These are phyloP conservation scores for Chlamydomonas incerta DNA, from an alignment of 139 green algal genomes.

Conservation along the genomic window DNA sequence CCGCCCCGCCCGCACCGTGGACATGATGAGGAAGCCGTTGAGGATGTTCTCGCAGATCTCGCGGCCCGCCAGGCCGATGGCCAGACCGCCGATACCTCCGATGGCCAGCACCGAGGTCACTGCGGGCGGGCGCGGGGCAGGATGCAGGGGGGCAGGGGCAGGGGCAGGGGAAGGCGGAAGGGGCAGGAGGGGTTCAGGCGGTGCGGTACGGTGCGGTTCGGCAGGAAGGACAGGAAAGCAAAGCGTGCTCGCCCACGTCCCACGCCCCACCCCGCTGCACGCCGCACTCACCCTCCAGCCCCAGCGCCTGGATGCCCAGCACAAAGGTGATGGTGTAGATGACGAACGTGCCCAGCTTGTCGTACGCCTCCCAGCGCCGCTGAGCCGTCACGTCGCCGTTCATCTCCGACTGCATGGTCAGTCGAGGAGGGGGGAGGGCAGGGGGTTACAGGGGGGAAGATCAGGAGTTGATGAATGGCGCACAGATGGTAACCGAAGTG, in stretches of 20 bases:
- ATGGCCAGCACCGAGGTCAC: constrained; percentile 87
- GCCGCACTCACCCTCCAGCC: constrained; percentile 60
- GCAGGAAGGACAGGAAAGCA: too few species aligned
- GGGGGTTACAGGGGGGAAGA: background rate
- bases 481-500: too few species aligned
- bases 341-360: constrained; percentile 71
- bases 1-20: constrained; percentile 47
- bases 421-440: too few species aligned
- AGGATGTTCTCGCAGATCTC: constrained; percentile 96
- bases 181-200: too few species aligned
- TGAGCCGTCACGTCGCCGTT: constrained; percentile 85
- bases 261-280: too few species aligned
- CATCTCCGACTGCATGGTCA: constrained; percentile 80
- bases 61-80: constrained; percentile 89
- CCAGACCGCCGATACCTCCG: constrained; percentile 93
- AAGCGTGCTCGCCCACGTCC: too few species aligned
- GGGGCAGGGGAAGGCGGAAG: too few species aligned
- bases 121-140: too few species aligned
- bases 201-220: too few species aligned
- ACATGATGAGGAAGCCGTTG: constrained; percentile 93
- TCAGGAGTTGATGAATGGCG: background rate
- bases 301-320: constrained; percentile 66
- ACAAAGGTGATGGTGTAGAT: constrained; percentile 67
- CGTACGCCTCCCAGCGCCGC: constrained; percentile 77
- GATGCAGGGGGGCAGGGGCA: too few species aligned